Percentiles rank a stretch among this genome's conserved stretches.
phyloP scores from a whole-genome alignment of 306 rosid genomes.

The Fragaria iinumae region DNA sequence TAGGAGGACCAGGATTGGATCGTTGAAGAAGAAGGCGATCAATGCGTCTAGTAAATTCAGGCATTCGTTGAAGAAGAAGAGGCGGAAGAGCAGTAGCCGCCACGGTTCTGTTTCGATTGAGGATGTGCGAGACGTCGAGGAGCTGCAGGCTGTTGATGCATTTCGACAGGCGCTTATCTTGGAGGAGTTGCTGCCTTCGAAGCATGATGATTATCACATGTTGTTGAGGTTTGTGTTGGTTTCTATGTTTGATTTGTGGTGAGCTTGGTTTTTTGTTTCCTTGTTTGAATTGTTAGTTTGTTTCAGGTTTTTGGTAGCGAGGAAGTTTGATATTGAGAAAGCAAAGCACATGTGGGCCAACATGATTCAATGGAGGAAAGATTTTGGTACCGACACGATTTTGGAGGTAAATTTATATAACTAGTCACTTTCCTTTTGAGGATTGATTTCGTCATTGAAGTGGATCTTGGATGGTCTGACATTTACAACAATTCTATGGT shows the following conservation, averaged over 20 bases:
- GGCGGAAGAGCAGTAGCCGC: constrained; percentile 45
- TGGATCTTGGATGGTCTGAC: neutral
- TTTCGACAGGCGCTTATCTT: constrained; percentile 66
- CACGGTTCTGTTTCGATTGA: constrained; percentile 63
- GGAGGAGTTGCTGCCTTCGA: constrained; percentile 68
- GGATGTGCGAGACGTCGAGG: constrained; percentile 80
- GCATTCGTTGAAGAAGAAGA: constrained; percentile 62
- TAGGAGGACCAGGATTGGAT: constrained; percentile 62
- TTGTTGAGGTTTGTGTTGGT: constrained; percentile 54
- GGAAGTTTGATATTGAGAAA: constrained; percentile 84
- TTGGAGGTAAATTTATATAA: constrained; percentile 59
- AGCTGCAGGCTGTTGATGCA: constrained; percentile 66
- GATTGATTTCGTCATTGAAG: neutral
- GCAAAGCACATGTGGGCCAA: constrained; percentile 89
- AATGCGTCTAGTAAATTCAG: constrained; percentile 81
- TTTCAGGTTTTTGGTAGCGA: constrained; percentile 86
- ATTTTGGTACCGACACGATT: constrained; percentile 72
- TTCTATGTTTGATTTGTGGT: constrained; percentile 8
- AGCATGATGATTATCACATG: constrained; percentile 78
- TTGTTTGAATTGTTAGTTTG: constrained; percentile 11
- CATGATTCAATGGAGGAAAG: constrained; percentile 95
- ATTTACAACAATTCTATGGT: neutral
- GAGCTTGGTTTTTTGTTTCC: constrained; percentile 12
- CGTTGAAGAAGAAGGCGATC: constrained; percentile 73
- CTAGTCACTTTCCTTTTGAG: neutral